Percentiles rank a stretch among this genome's conserved stretches.
phyloP scores from a whole-genome alignment of 2,329 filamentous ascomycete species.

The Aspergillus flavus region DNA sequence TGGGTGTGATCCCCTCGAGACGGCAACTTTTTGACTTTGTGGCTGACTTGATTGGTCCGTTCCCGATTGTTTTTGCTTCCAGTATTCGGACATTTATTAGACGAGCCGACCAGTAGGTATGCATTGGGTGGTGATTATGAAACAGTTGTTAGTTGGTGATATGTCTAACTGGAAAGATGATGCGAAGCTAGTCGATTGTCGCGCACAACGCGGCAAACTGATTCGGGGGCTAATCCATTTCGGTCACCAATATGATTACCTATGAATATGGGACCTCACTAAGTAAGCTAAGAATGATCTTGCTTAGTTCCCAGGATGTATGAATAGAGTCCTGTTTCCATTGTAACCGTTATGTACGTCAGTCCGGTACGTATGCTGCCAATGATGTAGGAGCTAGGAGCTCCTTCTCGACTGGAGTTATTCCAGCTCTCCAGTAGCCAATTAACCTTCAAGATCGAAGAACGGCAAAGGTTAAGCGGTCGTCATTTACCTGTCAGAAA shows the following conservation, averaged over 20 bases:
- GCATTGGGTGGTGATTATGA: background rate
- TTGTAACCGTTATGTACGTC: background rate
- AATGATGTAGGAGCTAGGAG: background rate
- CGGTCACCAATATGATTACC: too few species aligned
- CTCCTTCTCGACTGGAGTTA: background rate
- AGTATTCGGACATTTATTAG: background rate
- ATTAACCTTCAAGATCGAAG: background rate
- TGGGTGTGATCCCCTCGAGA: background rate
- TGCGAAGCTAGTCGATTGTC: background rate
- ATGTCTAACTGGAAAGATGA: background rate
- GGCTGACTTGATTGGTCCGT: background rate
- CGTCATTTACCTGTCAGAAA: background rate
- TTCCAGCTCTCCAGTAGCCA: background rate
- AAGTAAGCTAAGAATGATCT: too few species aligned
- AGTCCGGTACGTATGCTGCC: background rate
- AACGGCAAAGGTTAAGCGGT: background rate
- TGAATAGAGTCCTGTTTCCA: background rate
- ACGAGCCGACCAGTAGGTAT: background rate
- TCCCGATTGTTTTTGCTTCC: background rate
- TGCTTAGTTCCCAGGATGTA: too few species aligned
- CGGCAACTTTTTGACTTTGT: constrained; percentile 1
- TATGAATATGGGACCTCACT: too few species aligned
- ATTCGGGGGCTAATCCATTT: background rate
- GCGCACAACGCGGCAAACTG: constrained; percentile 1
- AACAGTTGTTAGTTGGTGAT: background rate